phyloP scores from a whole-genome alignment of 2,329 filamentous ascomycete species.

The Akanthomyces muscarius region DNA sequence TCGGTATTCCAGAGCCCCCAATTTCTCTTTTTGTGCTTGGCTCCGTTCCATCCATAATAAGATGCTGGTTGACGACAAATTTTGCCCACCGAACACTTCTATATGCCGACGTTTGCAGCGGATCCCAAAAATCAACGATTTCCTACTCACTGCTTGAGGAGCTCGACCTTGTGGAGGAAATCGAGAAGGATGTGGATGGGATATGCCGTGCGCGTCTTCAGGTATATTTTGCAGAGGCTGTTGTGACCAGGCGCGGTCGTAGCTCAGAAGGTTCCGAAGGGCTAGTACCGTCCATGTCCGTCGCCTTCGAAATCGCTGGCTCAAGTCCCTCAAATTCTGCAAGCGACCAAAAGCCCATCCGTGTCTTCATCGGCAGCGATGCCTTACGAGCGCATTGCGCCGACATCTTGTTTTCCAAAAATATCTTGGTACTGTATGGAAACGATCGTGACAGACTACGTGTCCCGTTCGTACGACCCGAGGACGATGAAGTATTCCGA shows the following conservation, averaged over 20 bases:
- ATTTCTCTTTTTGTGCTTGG: conserved; percentile 82
- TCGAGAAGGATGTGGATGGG: conserved; percentile 63
- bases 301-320: conserved; percentile 72
- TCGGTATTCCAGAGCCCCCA: conserved; percentile 70
- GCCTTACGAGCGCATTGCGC: conserved; percentile 80
- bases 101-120: conserved; percentile 89
- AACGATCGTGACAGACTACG: conserved; percentile 82
- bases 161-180: conserved; percentile 64
- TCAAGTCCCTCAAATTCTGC: conserved; percentile 27
- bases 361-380: conserved; percentile 88
- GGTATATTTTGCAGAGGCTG: conserved; percentile 87
- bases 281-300: conserved; percentile 69
- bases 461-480: conserved; percentile 87
- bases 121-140: conserved; percentile 82
- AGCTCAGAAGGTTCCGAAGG: conserved; percentile 67
- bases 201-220: conserved; percentile 68
- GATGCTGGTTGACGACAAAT: conserved; percentile 88
- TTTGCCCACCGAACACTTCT: conserved; percentile 87
- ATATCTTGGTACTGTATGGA: conserved; percentile 81
- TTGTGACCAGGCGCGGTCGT: conserved; percentile 71
- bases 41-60: conserved; percentile 86
- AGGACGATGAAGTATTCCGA: conserved; percentile 78
- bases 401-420: conserved; percentile 88
- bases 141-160: conserved; percentile 71
- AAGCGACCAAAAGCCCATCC: conserved; percentile 58